A percentile compares a stretch with the other conserved stretches of the same genome.
Evolutionary conservation across 371 early-diverging fungal species (phyloP).

Genomic region (Apophysomyces ossiformis): DNA sequence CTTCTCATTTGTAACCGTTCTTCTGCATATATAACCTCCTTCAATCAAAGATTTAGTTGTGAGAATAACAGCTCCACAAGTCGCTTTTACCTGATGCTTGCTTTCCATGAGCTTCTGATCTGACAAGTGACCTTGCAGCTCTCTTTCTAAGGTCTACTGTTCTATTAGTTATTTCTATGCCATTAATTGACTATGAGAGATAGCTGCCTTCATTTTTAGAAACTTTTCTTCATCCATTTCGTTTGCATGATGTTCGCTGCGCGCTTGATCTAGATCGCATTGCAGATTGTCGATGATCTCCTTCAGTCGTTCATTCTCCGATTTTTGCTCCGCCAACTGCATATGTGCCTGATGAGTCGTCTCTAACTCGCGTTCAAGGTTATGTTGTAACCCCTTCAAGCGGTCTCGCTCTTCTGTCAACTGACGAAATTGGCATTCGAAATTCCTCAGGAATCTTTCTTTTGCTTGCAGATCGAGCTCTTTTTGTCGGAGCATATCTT

Average conservation of each 20-base stretch:
- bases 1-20: conserved; percentile 29
- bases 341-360: conserved; percentile 48
- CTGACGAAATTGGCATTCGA: conserved; percentile 42
- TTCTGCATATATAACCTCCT: conserved; percentile 19
- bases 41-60: neutral
- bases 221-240: conserved; percentile 8
- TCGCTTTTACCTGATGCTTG: conserved; percentile 5
- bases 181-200: neutral
- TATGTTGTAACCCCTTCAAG: conserved; percentile 38
- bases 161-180: neutral
- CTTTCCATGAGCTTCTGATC: conserved; percentile 3
- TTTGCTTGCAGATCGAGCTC: conserved; percentile 47
- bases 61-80: conserved; percentile 1
- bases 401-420: conserved; percentile 48
- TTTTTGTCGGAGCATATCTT: conserved; percentile 47
- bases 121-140: conserved; percentile 24
- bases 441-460: conserved; percentile 34
- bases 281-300: conserved; percentile 54
- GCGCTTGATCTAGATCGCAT: conserved; percentile 50
- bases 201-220: conserved; percentile 23
- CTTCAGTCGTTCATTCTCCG: conserved; percentile 54
- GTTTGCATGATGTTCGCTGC: conserved; percentile 18
- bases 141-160: conserved; percentile 35
- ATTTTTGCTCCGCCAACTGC: conserved; percentile 52
- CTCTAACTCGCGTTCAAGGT: conserved; percentile 45